Conservation (phyloP, 1,284 basidiomycete species). For the Cutaneotrichosporon dermatis region DNA sequence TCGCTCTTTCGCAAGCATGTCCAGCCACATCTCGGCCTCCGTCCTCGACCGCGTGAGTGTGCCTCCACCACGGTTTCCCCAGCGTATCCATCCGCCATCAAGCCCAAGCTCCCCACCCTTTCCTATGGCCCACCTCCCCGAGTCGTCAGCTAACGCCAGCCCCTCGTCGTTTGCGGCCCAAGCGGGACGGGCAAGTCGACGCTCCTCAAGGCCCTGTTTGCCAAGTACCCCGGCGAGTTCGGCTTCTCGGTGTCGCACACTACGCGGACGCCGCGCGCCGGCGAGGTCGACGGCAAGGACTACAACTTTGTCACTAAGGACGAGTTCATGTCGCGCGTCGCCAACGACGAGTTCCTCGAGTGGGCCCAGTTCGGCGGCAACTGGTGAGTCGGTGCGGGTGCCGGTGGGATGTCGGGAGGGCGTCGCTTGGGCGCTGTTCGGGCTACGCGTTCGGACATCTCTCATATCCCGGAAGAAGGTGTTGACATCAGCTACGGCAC, state of each 20-base stretch:
- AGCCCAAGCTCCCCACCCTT: no score
- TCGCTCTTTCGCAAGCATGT: not conserved
- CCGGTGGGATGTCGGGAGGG: no score
- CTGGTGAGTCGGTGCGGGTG: slow-evolving; percentile 51
- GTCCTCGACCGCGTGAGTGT: slow-evolving; percentile 6
- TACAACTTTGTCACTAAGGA: slow-evolving; percentile 58
- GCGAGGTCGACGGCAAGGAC: slow-evolving; percentile 68
- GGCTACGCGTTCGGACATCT: no score
- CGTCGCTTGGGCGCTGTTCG: no score
- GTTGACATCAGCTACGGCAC: slow-evolving; percentile 66
- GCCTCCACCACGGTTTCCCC: no score
- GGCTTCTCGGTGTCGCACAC: slow-evolving; percentile 97
- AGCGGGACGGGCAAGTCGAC: slow-evolving; percentile 95
- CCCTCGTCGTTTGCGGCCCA: slow-evolving; percentile 73
- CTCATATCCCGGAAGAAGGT: not conserved
- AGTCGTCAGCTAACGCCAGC: slow-evolving; percentile 29
- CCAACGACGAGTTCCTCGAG: slow-evolving; percentile 57
- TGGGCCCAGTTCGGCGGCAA: slow-evolving; percentile 81
- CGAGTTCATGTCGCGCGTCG: slow-evolving; percentile 54
- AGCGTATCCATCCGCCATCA: no score
- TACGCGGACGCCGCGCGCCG: slow-evolving; percentile 76
- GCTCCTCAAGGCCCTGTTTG: slow-evolving; percentile 77
- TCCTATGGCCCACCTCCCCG: no score
- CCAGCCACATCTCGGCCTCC: slow-evolving; percentile 1
- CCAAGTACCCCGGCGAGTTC: slow-evolving; percentile 76